Conservation (phyloP, 805 yeast species). For the Nakazawaea laoshanensis region DNA sequence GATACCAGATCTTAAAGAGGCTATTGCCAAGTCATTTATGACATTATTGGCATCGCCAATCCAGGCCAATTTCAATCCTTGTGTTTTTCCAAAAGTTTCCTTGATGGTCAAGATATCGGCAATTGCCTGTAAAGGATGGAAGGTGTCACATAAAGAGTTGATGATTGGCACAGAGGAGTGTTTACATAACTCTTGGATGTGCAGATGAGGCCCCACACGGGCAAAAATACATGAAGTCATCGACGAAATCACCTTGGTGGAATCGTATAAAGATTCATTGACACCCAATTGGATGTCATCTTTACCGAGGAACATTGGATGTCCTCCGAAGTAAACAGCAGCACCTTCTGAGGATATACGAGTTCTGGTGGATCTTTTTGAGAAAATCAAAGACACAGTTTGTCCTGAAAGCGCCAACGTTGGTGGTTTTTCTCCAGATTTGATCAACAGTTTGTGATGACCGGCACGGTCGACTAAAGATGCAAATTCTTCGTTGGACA, state of each 20-base stretch:
- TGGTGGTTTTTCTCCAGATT: constrained; percentile 34
- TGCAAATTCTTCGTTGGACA: constrained; percentile 62
- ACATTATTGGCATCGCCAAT: constrained; percentile 96
- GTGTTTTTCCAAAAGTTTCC: constrained; percentile 55
- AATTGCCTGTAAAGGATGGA: constrained; percentile 93
- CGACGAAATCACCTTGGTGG: constrained; percentile 82
- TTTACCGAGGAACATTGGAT: constrained; percentile 92
- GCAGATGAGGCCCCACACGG: constrained; percentile 82
- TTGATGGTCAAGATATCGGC: constrained; percentile 83
- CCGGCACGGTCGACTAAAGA: constrained; percentile 69
- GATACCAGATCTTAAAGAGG: constrained; percentile 78
- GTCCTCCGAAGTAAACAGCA: constrained; percentile 85
- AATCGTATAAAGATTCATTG: constrained; percentile 84
- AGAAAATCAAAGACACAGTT: constrained; percentile 74
- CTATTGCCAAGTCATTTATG: constrained; percentile 86
- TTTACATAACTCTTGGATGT: constrained; percentile 68
- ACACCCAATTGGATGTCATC: constrained; percentile 97
- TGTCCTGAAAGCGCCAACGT: constrained; percentile 62
- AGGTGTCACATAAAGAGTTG: constrained; percentile 86
- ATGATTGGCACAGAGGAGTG: constrained; percentile 87
- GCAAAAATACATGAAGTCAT: constrained; percentile 98
- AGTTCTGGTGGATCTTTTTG: constrained; percentile 92
- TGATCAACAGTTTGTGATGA: constrained; percentile 54
- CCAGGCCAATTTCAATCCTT: constrained; percentile 81
- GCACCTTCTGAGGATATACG: constrained; percentile 95